Base-by-base conservation (phyloP, 768 basidiomycete species). In the Dioszegia crocea region DNA sequence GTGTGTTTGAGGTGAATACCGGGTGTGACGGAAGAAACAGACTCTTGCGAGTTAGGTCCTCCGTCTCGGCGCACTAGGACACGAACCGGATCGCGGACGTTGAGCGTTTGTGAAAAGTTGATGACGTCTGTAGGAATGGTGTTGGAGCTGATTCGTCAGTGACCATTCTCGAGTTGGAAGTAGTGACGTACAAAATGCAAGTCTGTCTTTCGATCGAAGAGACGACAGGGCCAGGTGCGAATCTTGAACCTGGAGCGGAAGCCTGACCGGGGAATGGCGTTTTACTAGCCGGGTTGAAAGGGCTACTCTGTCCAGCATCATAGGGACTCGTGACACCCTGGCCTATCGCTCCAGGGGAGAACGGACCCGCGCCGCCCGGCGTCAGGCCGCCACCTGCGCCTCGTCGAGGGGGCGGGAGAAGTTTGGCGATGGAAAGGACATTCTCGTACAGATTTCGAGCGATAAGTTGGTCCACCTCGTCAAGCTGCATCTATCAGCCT, bases 401-500 rank as follows among this genome's bases (percentile, higher is more conserved):
- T 58, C 88, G 86, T 30, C 87, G 85, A 27, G 93, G 88, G 6
- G 88, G 82, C n/a, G 96, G 96, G 41, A 99, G 81, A 46, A 93
- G 80, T 68, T 91, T 92, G 73, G 93, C 89, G 67, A 98, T 88
- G 68, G 85, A 88, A 79, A 91, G 88, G 23, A 99, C 94, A 72
- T 86, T 90, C 53, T 98, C 96, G 70, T 96, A 91, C 54, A 98
- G 80, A 73, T 97, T 98, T 56, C 96, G 86, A 17, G 96, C 75
- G 74, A 99, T 96, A 63, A 99, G 80, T 73, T 98, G 96, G 75
- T 99, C 96, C 48, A 96, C 93, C 75, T 99, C 96, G 71, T 99
- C 96, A 19, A 99, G 83, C 68, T 74, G 33, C 24, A n/a, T 9
- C 10, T 6, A 19, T 60, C 51, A 60, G 51, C 40, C 33, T 33